Percentiles rank a stretch among this genome's conserved stretches.
Conservation (phyloP, 164 flowering plant genomes). For the Stephania japonica region DNA sequence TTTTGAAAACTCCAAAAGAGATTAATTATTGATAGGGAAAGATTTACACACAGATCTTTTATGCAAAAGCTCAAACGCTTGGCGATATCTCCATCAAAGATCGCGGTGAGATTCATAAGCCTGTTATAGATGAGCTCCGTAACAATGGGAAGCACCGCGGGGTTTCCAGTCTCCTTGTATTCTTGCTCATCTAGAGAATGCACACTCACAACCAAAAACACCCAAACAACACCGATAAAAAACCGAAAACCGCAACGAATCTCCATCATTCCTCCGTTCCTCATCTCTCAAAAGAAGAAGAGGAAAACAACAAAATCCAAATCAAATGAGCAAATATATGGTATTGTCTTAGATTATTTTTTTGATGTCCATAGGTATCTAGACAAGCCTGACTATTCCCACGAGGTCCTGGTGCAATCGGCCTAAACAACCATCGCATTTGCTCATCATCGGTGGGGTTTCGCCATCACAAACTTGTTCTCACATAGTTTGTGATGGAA, state of each 20-base stretch:
- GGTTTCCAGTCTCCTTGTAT: constrained; percentile 13
- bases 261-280: background rate
- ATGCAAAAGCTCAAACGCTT: constrained; percentile 55
- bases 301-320: background rate
- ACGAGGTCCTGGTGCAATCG: no score
- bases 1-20: no score
- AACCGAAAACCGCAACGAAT: constrained; percentile 12
- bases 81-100: constrained; percentile 38
- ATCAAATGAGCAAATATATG: background rate
- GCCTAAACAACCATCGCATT: constrained; percentile 16
- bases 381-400: background rate
- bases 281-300: constrained; percentile 4
- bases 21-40: background rate
- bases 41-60: constrained; percentile 38
- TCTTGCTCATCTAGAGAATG: constrained; percentile 11
- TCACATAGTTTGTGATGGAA: background rate
- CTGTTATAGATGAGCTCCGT: constrained; percentile 29
- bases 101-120: constrained; percentile 37
- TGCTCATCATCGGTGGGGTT: background rate
- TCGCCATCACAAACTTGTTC: background rate
- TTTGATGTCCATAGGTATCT: no score
- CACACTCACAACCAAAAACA: background rate
- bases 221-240: background rate
- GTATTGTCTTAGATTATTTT: no score
- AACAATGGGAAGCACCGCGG: constrained; percentile 33